A percentile compares a stretch with the other conserved stretches of the same genome.
These are phyloP conservation scores for Phytophthora tentaculata DNA, from an alignment of 352 stramenopile species.

Conservation along the genomic window DNA sequence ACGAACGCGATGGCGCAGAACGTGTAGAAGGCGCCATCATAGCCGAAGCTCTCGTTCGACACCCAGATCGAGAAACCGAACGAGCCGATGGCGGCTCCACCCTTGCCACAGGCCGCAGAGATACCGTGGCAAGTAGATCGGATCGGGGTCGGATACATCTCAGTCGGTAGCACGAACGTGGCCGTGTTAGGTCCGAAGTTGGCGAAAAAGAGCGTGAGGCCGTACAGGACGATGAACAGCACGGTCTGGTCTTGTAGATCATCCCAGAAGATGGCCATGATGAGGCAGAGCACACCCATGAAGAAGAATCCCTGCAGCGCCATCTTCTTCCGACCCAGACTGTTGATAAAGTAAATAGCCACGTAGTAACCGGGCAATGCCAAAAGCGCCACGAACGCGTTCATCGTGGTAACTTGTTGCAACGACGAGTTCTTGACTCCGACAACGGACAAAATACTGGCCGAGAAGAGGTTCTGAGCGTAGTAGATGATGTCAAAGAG, in stretches of 20 bases:
- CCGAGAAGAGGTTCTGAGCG: conserved; percentile 81
- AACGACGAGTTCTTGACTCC: conserved; percentile 60
- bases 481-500: conserved; percentile 89
- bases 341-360: conserved; percentile 74
- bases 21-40: conserved; percentile 65
- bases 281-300: conserved; percentile 73
- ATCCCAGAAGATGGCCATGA: conserved; percentile 72
- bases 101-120: conserved; percentile 87
- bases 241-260: conserved; percentile 51
- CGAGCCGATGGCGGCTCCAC: conserved; percentile 77
- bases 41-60: conserved; percentile 60
- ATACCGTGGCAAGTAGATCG: conserved; percentile 89
- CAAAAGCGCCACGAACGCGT: conserved; percentile 63
- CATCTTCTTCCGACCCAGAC: conserved; percentile 71
- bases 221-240: conserved; percentile 80
- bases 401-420: conserved; percentile 58
- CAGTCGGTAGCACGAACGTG: conserved; percentile 90
- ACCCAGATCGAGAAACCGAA: conserved; percentile 76
- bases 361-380: conserved; percentile 86
- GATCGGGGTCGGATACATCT: conserved; percentile 88
- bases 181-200: conserved; percentile 90
- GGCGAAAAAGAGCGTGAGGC: conserved; percentile 79
- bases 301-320: conserved; percentile 76
- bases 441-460: conserved; percentile 67
- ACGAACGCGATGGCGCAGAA: conserved; percentile 59